A percentile compares a stretch with the other conserved stretches of the same genome.
phyloP scores from a whole-genome alignment of 164 flowering plant species.

The Sedum album region DNA sequence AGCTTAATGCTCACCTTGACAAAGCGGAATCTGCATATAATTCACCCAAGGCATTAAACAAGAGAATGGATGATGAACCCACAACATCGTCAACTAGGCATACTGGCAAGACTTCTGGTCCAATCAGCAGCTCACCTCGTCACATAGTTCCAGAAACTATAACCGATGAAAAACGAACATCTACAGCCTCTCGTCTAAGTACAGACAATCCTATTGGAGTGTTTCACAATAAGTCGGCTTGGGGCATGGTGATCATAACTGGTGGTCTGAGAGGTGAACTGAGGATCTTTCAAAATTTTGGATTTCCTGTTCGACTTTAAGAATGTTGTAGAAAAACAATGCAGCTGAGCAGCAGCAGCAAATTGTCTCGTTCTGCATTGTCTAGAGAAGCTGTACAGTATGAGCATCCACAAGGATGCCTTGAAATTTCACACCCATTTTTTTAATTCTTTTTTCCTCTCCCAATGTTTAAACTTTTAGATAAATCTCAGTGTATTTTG shows the following conservation, averaged over 20 bases:
- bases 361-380: neutral
- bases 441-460: neutral
- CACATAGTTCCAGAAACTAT: slow-evolving; percentile 67
- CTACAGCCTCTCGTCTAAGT: slow-evolving; percentile 36
- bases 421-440: neutral
- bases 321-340: neutral
- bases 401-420: neutral
- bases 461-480: neutral
- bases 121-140: slow-evolving; percentile 52
- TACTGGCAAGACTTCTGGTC: slow-evolving; percentile 37
- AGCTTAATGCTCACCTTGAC: slow-evolving; percentile 23
- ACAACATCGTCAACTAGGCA: slow-evolving; percentile 28
- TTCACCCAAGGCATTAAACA: slow-evolving; percentile 48
- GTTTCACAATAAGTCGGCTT: slow-evolving; percentile 42
- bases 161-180: slow-evolving; percentile 72
- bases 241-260: slow-evolving; percentile 94
- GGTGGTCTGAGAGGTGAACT: slow-evolving; percentile 85
- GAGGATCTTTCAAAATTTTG: slow-evolving; percentile 83
- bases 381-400: neutral
- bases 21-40: slow-evolving; percentile 34
- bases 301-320: slow-evolving; percentile 68
- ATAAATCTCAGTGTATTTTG: neutral
- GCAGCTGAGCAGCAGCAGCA: neutral
- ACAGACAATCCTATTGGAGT: slow-evolving; percentile 36
- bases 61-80: slow-evolving; percentile 24